Base-by-base conservation (phyloP, 169 alveolate genomes). In the Besnoitia besnoiti region DNA sequence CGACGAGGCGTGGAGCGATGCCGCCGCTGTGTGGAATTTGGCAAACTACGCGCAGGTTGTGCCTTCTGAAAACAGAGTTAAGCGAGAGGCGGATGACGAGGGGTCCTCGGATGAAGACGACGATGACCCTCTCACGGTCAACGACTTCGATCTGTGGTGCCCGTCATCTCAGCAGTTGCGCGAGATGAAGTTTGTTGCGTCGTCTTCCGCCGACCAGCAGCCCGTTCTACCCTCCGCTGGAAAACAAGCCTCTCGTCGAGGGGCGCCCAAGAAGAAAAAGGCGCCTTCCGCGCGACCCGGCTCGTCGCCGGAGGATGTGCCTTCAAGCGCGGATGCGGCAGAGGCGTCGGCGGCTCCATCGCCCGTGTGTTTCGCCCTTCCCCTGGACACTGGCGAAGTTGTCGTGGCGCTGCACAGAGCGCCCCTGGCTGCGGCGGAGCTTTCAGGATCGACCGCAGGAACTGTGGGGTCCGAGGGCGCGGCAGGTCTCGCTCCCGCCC, bases 61-160 rank as follows among this genome's bases (percentile, higher is more conserved):
- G 40, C 44, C 3, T 55, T 55, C 67, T 10, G 67, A n/a, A 16
- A 55, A 55, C 12, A n/a, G 24, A 21, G 30, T 5, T 5, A 55
- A 16, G 3, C 67, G 24, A 30, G 10, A 19, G 39, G 82, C n/a
- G 82, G 82, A 73, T 27, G 82, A 73, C 30, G 82, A 21, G 46
- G 67, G 24, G 67, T 55, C n/a, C 24, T 55, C 67, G n/a, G n/a
- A n/a, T 55, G 82, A 73, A 73, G 82, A 73, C 46, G 82, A 73
- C 21, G 82, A 73, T 24, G 79, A 62, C n/a, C 82, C 82, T 8
- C 82, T 73, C 44, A 73, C 82, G 39, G n/a, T 73, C 46, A 73
- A 73, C 82, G 82, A 73, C 82, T 73, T 73, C 82, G 82, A 73
- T n/a, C 47, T 73, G 82, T 73, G 82, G 82, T 73, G 82, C n/a